Evolutionary conservation across 2,329 filamentous ascomycete genomes (phyloP), one percentile per base, ranked within the genome.

Genomic region (Cordyceps tenuipes): DNA sequence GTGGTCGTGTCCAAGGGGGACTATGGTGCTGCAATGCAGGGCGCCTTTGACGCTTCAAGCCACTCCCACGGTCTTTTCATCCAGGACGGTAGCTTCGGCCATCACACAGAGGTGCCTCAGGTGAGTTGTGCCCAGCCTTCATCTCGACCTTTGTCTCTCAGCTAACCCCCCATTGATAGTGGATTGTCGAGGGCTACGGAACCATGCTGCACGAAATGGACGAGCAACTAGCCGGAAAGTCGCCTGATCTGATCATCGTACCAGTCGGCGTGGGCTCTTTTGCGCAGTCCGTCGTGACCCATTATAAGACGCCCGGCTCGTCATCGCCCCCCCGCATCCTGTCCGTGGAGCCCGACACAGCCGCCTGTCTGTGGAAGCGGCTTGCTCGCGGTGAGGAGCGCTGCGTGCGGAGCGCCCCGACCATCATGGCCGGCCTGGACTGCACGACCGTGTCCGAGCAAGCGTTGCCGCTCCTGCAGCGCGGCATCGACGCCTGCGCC

Each of bases 171-270:
- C 41, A 13, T 19, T 53, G 6, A 23, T 15, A 82, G 70, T 91
- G 87, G 84, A 87, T 92, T 23, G 86, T 91, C 0, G 84, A 93
- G 62, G 90, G 90, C 0, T 94, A 93, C 66, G 78, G 77, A 5
- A 91, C 88, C 0, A 86, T 92, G 80, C 75, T 92, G 63, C 69
- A 72, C 3, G 90, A 94, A 67, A 75, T 83, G 0, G 87, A 91
- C 54, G 69, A 76, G 21, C 88, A 92, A 67, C 68, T 76, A 0
- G 71, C 72, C 0, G 64, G 74, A 0, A 68, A 73, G 0, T 70
- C 67, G 1, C 63, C 71, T 4, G 75, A 79, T 6, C 72, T 83
- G 10, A 78, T 85, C 34, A 70, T 93, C 15, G 80, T 81, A 0
- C 86, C 89, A 0, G 86, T 88, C 1, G 89, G 73, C 0, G 88